Base-by-base conservation (phyloP, 805 yeast genomes). In the Saccharomycopsis fibuligera region DNA sequence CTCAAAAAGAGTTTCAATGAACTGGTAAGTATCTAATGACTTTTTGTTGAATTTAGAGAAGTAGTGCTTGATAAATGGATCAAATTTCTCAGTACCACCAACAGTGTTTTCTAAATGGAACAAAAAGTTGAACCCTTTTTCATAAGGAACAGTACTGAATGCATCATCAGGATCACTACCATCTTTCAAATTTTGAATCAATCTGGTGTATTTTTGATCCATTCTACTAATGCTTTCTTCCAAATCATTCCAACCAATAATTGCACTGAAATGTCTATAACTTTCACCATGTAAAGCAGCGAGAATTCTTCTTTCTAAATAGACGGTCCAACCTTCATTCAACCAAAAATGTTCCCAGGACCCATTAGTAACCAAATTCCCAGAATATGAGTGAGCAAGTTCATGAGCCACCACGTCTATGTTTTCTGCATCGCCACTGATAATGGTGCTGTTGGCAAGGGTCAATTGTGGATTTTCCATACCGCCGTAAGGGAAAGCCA, bases 291-390 rank as follows among this genome's bases (percentile, higher is more conserved):
- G 87, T n/a, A 87, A 63, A 14, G 72, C 75, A 16, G 86, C 95
- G 25, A 79, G 69, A 51, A 89, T 88, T 58, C 96, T 72, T 62
- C 96, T 76, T 66, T 89, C 96, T 33, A 89, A 66, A 63, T 89
- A 89, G 35, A 89, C 96, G 4, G 96, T 88, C 96, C 96, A 89
- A 33, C 96, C 96, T 68, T 89, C 96, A 63, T 89, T 89, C 56
- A 89, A 75, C 93, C 95, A 89, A 64, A 89, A 88, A 67, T 88
- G 95, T 61, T 86, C 90, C 93, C 96, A 89, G 0, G 93, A 83
- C 58, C 83, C 79, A 64, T 87, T 89, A 25, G 96, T 89, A 37
- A 89, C 96, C 56, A 88, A 73, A 61, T 89, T 89, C 39, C 96
- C 96, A 1, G 87, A 76, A 95, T 96, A 89, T 36, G 95, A 83